These are phyloP conservation scores for Colletotrichum sp. DNA, from an alignment of 2,329 filamentous ascomycete genomes.

Conservation along the genomic window DNA sequence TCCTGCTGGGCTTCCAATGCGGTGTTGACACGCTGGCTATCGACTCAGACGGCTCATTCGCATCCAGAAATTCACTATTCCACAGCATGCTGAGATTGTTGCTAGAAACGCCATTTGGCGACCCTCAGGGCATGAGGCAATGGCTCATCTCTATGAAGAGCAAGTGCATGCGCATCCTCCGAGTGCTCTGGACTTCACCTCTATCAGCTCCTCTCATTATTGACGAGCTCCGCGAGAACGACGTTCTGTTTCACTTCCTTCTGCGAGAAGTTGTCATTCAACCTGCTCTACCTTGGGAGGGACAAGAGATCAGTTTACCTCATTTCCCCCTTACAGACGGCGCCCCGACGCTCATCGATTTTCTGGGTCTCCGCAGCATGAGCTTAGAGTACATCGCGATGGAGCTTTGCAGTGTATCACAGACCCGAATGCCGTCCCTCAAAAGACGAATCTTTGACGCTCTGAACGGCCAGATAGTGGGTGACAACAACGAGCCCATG, in stretches of 20 bases:
- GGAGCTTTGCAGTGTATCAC: conserved; percentile 80
- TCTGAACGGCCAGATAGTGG: conserved; percentile 77
- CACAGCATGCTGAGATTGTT: conserved; percentile 80
- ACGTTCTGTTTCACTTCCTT: conserved; percentile 81
- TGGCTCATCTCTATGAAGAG: conserved; percentile 76
- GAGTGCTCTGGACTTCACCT: conserved; percentile 82
- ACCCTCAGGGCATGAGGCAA: conserved; percentile 64
- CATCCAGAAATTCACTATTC: conserved; percentile 76
- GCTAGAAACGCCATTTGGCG: conserved; percentile 69
- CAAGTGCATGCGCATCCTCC: conserved; percentile 74
- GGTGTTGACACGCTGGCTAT: conserved; percentile 73
- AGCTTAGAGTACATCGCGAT: conserved; percentile 85
- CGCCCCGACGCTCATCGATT: conserved; percentile 74
- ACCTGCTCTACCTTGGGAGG: conserved; percentile 76
- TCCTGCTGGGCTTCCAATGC: conserved; percentile 87
- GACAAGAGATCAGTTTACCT: conserved; percentile 60
- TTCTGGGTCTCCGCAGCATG: conserved; percentile 77
- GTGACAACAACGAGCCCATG: conserved; percentile 69
- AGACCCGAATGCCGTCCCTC: conserved; percentile 71
- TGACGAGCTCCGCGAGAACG: conserved; percentile 78
- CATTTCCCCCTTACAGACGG: conserved; percentile 74
- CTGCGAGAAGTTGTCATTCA: conserved; percentile 74
- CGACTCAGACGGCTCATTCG: conserved; percentile 73
- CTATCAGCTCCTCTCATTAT: conserved; percentile 79
- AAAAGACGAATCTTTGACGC: conserved; percentile 74